These are phyloP conservation scores for Sporothrix pseudoabietina DNA, from an alignment of 2,329 filamentous ascomycete species.

Conservation along the genomic window DNA sequence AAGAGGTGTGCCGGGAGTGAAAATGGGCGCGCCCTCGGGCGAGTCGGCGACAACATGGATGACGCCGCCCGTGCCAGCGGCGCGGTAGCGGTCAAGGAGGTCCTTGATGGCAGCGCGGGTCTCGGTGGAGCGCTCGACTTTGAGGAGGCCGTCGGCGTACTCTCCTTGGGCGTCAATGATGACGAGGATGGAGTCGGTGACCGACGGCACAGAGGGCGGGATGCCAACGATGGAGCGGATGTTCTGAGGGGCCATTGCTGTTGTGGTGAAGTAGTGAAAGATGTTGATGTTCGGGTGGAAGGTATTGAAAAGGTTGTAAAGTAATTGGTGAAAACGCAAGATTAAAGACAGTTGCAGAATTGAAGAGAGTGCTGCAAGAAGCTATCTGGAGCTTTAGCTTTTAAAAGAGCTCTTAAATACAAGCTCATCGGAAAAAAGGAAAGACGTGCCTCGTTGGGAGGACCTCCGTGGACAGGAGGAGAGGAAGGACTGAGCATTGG, in stretches of 20 bases:
- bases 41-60: conserved; percentile 29
- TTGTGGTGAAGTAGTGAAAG: neutral
- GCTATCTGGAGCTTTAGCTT: neutral
- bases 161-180: conserved; percentile 31
- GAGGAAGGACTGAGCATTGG: no score
- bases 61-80: conserved; percentile 1
- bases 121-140: conserved; percentile 15
- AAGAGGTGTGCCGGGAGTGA: conserved; percentile 28
- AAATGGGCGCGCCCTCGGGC: conserved; percentile 25
- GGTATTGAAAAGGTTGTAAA: no score
- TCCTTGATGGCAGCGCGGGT: conserved; percentile 25
- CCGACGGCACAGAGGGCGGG: neutral
- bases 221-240: conserved; percentile 29
- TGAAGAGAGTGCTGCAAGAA: neutral
- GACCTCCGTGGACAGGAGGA: no score
- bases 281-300: neutral
- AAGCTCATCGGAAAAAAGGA: neutral
- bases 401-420: neutral
- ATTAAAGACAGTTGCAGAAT: neutral
- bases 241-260: conserved; percentile 22
- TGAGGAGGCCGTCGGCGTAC: conserved; percentile 27
- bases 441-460: neutral
- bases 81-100: conserved; percentile 29
- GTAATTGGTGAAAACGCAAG: neutral
- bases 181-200: conserved; percentile 27